Conservation (phyloP, 805 yeast species). For the Myxozyma vanderwaltii region DNA sequence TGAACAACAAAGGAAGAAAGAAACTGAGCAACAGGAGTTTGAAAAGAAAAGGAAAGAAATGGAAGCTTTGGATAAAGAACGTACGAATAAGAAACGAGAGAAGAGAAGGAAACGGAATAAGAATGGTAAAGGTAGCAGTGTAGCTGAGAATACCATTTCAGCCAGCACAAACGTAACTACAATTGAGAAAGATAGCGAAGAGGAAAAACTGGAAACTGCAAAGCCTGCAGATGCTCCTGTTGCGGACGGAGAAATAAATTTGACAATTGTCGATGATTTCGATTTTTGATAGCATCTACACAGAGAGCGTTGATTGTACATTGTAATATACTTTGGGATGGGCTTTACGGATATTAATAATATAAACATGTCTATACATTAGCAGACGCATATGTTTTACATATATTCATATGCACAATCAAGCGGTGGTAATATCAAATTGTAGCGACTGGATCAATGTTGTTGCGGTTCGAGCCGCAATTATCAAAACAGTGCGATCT, state of each 20-base stretch:
- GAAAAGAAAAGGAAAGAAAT: slow-evolving; percentile 27
- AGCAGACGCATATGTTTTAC: too few species aligned
- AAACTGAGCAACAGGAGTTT: slow-evolving; percentile 37
- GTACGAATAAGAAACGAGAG: slow-evolving; percentile 38
- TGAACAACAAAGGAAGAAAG: slow-evolving; percentile 35
- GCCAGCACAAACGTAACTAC: neutral
- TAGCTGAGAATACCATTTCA: neutral
- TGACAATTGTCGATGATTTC: slow-evolving; percentile 29
- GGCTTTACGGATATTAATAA: too few species aligned
- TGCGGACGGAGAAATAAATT: slow-evolving; percentile 27
- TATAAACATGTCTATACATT: too few species aligned
- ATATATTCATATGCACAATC: too few species aligned
- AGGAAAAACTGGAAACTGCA: neutral
- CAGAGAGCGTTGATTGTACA: neutral
- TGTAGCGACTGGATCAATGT: neutral
- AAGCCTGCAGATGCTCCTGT: slow-evolving; percentile 3
- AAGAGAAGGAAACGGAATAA: slow-evolving; percentile 26
- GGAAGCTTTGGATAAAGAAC: slow-evolving; percentile 35
- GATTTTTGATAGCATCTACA: neutral
- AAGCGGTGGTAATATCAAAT: too few species aligned
- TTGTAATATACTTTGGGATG: neutral
- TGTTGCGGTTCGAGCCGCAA: slow-evolving; percentile 5
- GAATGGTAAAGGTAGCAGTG: neutral
- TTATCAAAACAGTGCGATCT: neutral
- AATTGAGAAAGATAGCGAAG: neutral